Percentiles rank a stretch among this genome's conserved stretches.
These are phyloP conservation scores for Epichloe uncinata DNA, from an alignment of 2,329 filamentous ascomycete genomes.

Conservation along the genomic window DNA sequence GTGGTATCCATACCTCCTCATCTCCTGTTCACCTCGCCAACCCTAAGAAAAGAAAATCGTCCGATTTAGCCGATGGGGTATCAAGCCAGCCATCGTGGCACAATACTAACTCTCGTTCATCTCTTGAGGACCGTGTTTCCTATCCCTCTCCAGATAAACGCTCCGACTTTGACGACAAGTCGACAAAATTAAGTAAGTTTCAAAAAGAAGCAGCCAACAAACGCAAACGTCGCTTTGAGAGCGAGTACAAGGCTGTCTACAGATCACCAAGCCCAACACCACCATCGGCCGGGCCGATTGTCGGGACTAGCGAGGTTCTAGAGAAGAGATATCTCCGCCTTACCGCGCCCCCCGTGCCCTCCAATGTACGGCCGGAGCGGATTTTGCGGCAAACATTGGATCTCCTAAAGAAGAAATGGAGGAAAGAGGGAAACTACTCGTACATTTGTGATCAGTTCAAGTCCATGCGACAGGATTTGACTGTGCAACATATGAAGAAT, in stretches of 20 bases:
- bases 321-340: constrained; percentile 94
- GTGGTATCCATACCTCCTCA: constrained; percentile 14
- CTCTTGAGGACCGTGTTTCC: constrained; percentile 65
- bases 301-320: constrained; percentile 70
- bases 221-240: constrained; percentile 77
- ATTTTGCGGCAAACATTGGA: constrained; percentile 77
- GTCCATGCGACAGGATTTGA: constrained; percentile 92
- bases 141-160: constrained; percentile 35
- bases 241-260: constrained; percentile 43
- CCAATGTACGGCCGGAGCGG: constrained; percentile 71
- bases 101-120: constrained; percentile 44
- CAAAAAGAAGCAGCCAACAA: constrained; percentile 73
- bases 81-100: constrained; percentile 57
- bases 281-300: constrained; percentile 54
- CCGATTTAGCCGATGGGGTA: constrained; percentile 44
- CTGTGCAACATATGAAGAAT: constrained; percentile 92
- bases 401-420: constrained; percentile 88
- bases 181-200: constrained; percentile 67
- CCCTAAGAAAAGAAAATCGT: constrained; percentile 73
- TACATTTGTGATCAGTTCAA: constrained; percentile 99
- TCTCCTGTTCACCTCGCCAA: constrained; percentile 19
- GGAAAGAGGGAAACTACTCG: constrained; percentile 80
- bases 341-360: constrained; percentile 71
- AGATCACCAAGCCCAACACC: constrained; percentile 44
- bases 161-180: constrained; percentile 28